Evolutionary conservation across 768 basidiomycete genomes (phyloP).

Genomic region (Royoungia palumana): DNA sequence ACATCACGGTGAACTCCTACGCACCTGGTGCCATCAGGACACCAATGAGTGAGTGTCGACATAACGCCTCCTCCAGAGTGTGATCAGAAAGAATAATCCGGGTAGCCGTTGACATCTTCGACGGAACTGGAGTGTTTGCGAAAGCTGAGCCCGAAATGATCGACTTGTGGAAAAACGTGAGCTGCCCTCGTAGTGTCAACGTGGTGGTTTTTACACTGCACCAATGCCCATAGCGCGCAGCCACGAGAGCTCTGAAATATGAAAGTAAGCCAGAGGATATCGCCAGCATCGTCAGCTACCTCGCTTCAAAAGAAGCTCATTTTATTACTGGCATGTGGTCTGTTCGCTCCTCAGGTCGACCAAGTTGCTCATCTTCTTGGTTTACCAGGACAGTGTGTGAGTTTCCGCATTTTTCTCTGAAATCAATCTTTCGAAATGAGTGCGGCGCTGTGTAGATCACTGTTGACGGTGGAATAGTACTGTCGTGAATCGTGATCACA

Average conservation of each 20-base stretch:
- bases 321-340: slow-evolving; percentile 5
- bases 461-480: no score
- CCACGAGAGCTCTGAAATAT: slow-evolving; percentile 12
- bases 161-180: neutral
- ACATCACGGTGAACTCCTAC: slow-evolving; percentile 36
- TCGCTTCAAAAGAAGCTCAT: slow-evolving; percentile 31
- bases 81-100: no score
- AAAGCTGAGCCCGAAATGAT: neutral
- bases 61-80: no score
- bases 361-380: no score
- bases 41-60: neutral
- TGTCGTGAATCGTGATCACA: no score
- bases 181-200: neutral
- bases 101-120: neutral
- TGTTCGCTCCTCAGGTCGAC: no score
- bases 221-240: neutral
- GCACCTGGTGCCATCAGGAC: slow-evolving; percentile 33
- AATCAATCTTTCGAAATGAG: no score
- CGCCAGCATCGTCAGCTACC: slow-evolving; percentile 32
- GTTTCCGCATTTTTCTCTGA: no score
- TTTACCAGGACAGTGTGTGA: no score
- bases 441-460: no score
- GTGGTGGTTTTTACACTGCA: neutral
- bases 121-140: neutral
- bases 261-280: slow-evolving; percentile 30